phyloP scores from a whole-genome alignment of 176 grass and related monocot species.

The Juncus effusus region DNA sequence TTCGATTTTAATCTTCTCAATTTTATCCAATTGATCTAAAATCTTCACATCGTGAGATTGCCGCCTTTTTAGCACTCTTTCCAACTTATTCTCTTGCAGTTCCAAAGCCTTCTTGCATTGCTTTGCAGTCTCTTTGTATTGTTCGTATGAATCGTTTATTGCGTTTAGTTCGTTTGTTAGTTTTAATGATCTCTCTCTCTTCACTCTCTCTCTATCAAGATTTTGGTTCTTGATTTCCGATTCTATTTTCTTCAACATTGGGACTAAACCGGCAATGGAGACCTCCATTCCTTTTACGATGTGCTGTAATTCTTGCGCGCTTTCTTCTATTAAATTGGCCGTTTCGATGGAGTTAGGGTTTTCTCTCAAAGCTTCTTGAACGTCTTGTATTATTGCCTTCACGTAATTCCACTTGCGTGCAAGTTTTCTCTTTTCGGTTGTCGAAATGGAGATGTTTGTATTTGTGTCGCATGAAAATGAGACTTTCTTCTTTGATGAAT shows the following conservation, averaged over 20 bases:
- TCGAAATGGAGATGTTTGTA: slow-evolving; percentile 11
- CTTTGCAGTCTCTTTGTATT: slow-evolving; percentile 22
- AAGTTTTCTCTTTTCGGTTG: slow-evolving; percentile 28
- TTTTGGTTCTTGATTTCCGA: slow-evolving; percentile 33
- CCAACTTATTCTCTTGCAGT: slow-evolving; percentile 30
- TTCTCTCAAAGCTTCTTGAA: slow-evolving; percentile 32
- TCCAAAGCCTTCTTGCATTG: slow-evolving; percentile 28
- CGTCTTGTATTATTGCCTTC: slow-evolving; percentile 21
- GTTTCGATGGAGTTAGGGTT: slow-evolving; percentile 25
- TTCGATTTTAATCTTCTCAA: slow-evolving; percentile 33
- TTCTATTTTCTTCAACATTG: slow-evolving; percentile 26
- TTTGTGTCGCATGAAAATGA: slow-evolving; percentile 11
- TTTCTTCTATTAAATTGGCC: slow-evolving; percentile 26
- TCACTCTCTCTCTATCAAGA: slow-evolving; percentile 26
- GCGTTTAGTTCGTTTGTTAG: slow-evolving; percentile 17
- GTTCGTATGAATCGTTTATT: slow-evolving; percentile 16
- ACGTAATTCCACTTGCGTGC: slow-evolving; percentile 32
- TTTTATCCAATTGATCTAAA: slow-evolving; percentile 28
- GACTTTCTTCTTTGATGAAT: slow-evolving; percentile 23
- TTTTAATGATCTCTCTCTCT: slow-evolving; percentile 20
- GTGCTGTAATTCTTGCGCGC: slow-evolving; percentile 20
- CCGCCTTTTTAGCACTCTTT: slow-evolving; percentile 24
- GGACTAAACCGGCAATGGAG: slow-evolving; percentile 18
- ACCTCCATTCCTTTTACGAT: slow-evolving; percentile 25
- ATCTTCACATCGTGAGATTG: slow-evolving; percentile 32